Evolutionary conservation across 1,284 basidiomycete species (phyloP).

Genomic region (Marasmius oreades): DNA sequence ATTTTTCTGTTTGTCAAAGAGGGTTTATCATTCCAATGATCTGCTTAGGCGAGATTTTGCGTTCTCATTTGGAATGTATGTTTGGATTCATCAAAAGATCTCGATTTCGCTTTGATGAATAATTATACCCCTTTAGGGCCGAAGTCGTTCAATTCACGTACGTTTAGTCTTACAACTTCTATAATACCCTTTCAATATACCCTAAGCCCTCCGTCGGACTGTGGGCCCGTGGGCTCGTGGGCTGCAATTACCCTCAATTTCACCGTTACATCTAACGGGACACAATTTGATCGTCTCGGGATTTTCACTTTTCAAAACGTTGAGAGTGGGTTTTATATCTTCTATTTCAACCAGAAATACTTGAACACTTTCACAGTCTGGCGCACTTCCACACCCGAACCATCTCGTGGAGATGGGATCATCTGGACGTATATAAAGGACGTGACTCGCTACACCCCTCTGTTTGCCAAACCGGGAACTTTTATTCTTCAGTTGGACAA

Average conservation of each 20-base stretch:
- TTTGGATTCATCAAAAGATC: slow-evolving; percentile 10
- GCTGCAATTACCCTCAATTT: slow-evolving; percentile 72
- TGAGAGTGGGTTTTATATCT: slow-evolving; percentile 48
- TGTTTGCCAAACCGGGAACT: slow-evolving; percentile 62
- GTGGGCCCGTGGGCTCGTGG: slow-evolving; percentile 68
- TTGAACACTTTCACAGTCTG: slow-evolving; percentile 41
- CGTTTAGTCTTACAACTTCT: not conserved
- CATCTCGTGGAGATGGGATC: slow-evolving; percentile 61
- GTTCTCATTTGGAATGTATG: slow-evolving; percentile 65
- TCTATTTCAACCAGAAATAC: not conserved
- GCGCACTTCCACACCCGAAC: slow-evolving; percentile 79
- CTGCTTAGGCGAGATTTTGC: slow-evolving; percentile 61
- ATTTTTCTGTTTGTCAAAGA: not conserved
- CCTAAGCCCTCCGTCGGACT: slow-evolving; percentile 64
- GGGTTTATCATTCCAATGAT: not conserved
- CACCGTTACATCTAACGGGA: slow-evolving; percentile 74
- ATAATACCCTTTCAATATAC: not conserved
- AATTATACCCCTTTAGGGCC: slow-evolving; percentile 5
- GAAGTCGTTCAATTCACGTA: slow-evolving; percentile 42
- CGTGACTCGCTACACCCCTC: slow-evolving; percentile 66
- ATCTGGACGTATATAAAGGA: slow-evolving; percentile 80
- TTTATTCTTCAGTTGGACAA: slow-evolving; percentile 76
- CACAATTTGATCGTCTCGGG: slow-evolving; percentile 72
- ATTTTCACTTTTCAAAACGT: slow-evolving; percentile 74
- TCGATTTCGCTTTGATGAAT: slow-evolving; percentile 6